Conservation (phyloP, 192 early-diverging fungal genomes). For the Physocladia obscura region DNA sequence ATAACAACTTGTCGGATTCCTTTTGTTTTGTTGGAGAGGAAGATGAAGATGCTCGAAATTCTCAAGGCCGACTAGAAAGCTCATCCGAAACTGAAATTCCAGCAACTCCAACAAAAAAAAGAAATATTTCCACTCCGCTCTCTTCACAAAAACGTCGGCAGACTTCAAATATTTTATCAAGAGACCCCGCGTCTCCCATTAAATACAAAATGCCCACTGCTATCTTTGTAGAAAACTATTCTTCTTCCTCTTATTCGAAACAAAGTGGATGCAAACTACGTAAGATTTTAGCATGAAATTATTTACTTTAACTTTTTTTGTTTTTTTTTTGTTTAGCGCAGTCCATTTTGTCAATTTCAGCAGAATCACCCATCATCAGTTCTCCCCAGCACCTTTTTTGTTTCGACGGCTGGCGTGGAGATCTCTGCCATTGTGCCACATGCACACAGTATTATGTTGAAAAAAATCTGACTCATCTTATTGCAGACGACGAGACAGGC, state of each 20-base stretch:
- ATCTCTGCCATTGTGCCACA: slow-evolving; percentile 68
- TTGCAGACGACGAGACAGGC: not conserved
- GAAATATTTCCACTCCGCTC: not conserved
- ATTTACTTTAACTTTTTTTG: too few species aligned
- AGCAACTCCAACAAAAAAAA: not conserved
- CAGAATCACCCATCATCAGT: not conserved
- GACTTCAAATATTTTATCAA: too few species aligned
- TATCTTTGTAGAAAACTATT: not conserved
- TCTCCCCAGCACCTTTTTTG: slow-evolving; percentile 60
- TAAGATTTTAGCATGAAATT: not conserved
- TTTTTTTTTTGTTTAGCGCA: too few species aligned
- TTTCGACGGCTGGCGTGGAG: slow-evolving; percentile 69
- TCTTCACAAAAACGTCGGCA: too few species aligned
- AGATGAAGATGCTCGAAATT: not conserved
- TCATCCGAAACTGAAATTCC: not conserved
- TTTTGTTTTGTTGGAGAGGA: slow-evolving; percentile 11
- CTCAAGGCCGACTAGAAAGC: too few species aligned
- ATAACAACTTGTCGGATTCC: not conserved
- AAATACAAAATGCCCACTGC: not conserved
- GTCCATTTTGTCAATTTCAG: too few species aligned
- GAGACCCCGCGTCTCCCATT: not conserved
- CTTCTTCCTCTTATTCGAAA: too few species aligned
- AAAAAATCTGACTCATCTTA: slow-evolving; percentile 45
- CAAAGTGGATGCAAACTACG: slow-evolving; percentile 4
- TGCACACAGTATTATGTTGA: slow-evolving; percentile 48